Base-by-base conservation (phyloP, 176 grass and related monocot genomes). In the Triticum urartu region DNA sequence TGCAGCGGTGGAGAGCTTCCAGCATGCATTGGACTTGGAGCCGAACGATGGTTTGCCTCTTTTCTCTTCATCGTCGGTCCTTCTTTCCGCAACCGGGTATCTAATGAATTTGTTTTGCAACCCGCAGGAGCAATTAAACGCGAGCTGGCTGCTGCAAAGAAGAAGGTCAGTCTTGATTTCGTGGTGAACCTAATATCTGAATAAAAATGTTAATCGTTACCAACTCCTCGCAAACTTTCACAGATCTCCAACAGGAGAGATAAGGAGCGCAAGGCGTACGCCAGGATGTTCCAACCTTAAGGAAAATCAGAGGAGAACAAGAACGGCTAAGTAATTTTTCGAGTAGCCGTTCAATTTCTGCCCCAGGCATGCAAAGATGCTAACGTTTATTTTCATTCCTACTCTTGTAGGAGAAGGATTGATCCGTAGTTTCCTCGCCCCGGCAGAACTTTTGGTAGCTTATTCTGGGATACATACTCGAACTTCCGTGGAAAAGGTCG, bases 281-380 rank as follows among this genome's bases (percentile, higher is more conserved):
- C 94, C 43, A 99, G 90, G 88, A 99, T 99, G 85, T 99, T 99
- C 61, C 97, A 96, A 83, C 35, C 90, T 80, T 90, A 80, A 39
- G 68, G 75, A 86, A 99, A 86, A 87, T 87, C 97, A 74, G 92
- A 92, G 5, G 86, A 84, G 14, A 30, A 30, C 28, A 30, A 30
- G 28, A 30, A 54, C 14, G 14, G 48, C 14, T 67, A 95, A 84
- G 97, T 99, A 89, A 88, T 71, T 81, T 81, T 84, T 21, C 18
- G 48, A 54, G 5, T 34, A 64, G 6, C 54, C 28, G 22, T 36
- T 62, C 14, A 85, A 6, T 2, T 35, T 84, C 3, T 54, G 28
- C 30, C 11, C 22, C 17, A 20, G 50, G 18, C 58, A 21, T 81
- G 28, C 42, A 14, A 36, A 80, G 58, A 14, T 74, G 45, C 67